Evolutionary conservation across 108 stramenopile species (phyloP).

Genomic region (Chaetoceros muelleri): DNA sequence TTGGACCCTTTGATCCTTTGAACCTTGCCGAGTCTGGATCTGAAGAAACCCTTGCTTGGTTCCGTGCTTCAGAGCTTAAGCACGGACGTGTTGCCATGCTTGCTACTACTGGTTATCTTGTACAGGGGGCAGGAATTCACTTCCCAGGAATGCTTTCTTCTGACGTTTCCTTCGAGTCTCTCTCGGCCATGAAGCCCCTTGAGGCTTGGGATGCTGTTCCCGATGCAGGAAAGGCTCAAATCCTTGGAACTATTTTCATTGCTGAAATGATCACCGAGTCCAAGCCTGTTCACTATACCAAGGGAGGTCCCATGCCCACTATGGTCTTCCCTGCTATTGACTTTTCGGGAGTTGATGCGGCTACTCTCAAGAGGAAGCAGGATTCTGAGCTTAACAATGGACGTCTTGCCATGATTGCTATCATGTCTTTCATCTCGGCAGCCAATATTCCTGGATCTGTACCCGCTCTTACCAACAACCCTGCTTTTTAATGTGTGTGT

Average conservation of each 20-base stretch:
- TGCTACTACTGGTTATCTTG: conserved; percentile 73
- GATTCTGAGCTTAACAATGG: conserved; percentile 47
- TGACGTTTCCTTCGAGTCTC: conserved; percentile 54
- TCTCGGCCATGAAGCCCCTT: conserved; percentile 68
- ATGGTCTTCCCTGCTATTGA: conserved; percentile 82
- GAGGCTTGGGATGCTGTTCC: conserved; percentile 80
- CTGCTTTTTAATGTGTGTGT: conserved; percentile 24
- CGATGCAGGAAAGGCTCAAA: conserved; percentile 73
- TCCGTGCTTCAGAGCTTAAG: conserved; percentile 80
- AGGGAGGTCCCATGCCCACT: conserved; percentile 62
- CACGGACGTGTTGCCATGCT: conserved; percentile 81
- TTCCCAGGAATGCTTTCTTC: conserved; percentile 70
- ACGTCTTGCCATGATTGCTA: conserved; percentile 41
- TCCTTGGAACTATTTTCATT: conserved; percentile 62
- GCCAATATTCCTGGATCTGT: conserved; percentile 41
- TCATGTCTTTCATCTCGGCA: conserved; percentile 35
- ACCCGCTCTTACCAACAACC: conserved; percentile 25
- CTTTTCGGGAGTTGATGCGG: conserved; percentile 57
- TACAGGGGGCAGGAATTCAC: conserved; percentile 58
- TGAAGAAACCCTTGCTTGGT: conserved; percentile 71
- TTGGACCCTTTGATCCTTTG: conserved; percentile 70
- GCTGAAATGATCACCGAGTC: conserved; percentile 65
- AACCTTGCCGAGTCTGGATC: conserved; percentile 39
- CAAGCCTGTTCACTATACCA: conserved; percentile 70
- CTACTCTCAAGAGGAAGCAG: conserved; percentile 46